phyloP scores from a whole-genome alignment of 139 green algal species.

The Spirogloea muscicola region DNA sequence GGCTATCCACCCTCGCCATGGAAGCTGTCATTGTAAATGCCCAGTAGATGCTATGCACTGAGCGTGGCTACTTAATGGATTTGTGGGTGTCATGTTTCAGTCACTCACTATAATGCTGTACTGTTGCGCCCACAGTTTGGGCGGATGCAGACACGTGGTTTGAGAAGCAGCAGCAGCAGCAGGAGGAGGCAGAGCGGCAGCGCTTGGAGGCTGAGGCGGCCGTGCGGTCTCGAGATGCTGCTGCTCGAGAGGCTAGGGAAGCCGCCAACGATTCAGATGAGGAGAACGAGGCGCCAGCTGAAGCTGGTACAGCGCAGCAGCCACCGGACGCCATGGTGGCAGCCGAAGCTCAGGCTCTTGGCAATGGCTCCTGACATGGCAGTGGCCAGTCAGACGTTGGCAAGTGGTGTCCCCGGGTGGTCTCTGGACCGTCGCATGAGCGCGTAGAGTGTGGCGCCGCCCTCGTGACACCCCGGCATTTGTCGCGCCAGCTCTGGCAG shows the following conservation, averaged over 20 bases:
- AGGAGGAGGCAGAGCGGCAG: slow-evolving; percentile 36
- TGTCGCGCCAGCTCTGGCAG: neutral
- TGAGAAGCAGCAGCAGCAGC: slow-evolving; percentile 45
- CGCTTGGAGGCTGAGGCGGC: slow-evolving; percentile 28
- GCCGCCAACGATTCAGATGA: slow-evolving; percentile 5
- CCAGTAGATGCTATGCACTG: too few species aligned
- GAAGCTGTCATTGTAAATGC: too few species aligned
- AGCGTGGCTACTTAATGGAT: too few species aligned
- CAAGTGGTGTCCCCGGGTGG: too few species aligned
- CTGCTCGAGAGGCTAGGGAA: neutral
- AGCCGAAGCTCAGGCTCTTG: slow-evolving; percentile 8
- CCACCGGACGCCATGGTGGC: slow-evolving; percentile 17
- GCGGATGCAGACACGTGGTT: slow-evolving; percentile 52
- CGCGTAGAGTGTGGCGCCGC: slow-evolving; percentile 10
- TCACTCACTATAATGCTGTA: too few species aligned
- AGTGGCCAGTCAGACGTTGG: too few species aligned
- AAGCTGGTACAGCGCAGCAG: neutral
- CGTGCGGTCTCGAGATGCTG: slow-evolving; percentile 1
- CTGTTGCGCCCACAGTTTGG: slow-evolving; percentile 38
- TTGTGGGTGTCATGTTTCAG: too few species aligned
- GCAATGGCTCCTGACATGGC: too few species aligned
- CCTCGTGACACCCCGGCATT: slow-evolving; percentile 22
- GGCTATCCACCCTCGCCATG: too few species aligned
- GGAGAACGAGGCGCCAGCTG: neutral
- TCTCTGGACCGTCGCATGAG: too few species aligned